Base-by-base conservation (phyloP, 768 basidiomycete species). In the Hypholoma fasciculare region DNA sequence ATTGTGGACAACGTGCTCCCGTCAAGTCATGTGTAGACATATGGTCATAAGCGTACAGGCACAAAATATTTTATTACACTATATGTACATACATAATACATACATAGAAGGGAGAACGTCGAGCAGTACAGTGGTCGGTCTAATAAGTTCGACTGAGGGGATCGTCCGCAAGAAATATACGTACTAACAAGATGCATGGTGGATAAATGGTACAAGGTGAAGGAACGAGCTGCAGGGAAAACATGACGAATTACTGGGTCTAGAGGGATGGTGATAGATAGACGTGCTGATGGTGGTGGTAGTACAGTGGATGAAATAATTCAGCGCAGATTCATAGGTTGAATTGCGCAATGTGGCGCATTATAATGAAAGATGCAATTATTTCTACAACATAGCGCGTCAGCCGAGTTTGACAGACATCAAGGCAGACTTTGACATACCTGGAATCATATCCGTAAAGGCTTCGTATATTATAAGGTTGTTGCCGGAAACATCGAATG, bases 401-500 rank as follows among this genome's bases (percentile, higher is more conserved):
- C 47, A 57, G 44, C n/a, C 37, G 48, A 43, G 34, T 55, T 30
- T 40, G 17, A 51, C 12, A 14, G 2, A 20, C 44, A 9, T 47
- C 30, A 11, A 40, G 30, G 50, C 7, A 4, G 16, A 46, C 44
- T 26, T 26, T 27, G 43, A 51, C 62, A 49, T 63, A 85, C 87
- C 88, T 46, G 83, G 66, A 11, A 82, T 76, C 27, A 89, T 65
- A 58, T 79, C 76, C 1, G 74, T 75, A 65, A 75, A 87, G 4
- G 76, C 70, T 57, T 88, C 85, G 58, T 83, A 79, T 19, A 89
- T 76, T 4, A 83, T 85, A 53, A 89, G 64, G 17, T 77, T 83
- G 64, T 88, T 84, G 12, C 88, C 88, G 36, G 86, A 87, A 19
- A 82, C 79, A 49, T 79, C 77, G 63, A 82, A 87, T n/a, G 77